These are phyloP conservation scores for Glaciozyma antarctica DNA, from an alignment of 768 basidiomycete species.

Conservation along the genomic window DNA sequence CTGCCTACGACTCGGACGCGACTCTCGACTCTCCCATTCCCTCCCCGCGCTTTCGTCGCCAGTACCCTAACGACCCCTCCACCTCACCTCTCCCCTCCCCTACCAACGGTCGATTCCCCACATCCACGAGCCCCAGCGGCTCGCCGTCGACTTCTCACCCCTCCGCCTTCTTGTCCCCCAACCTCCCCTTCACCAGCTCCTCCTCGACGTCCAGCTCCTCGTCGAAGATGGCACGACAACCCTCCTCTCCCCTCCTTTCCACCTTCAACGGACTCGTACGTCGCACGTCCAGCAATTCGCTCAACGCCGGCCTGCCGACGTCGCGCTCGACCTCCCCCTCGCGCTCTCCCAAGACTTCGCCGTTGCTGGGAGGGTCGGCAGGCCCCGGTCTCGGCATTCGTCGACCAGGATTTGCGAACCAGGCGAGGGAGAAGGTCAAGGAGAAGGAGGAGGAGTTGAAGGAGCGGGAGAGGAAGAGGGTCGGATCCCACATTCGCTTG, in stretches of 20 bases:
- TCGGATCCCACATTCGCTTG: slow-evolving; percentile 11
- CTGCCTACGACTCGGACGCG: slow-evolving; percentile 1
- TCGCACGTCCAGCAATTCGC: slow-evolving; percentile 12
- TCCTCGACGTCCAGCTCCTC: background rate
- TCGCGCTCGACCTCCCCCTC: background rate
- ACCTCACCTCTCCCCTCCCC: background rate
- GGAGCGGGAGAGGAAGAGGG: slow-evolving; percentile 13
- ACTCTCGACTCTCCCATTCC: slow-evolving; percentile 10
- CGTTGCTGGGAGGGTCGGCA: background rate
- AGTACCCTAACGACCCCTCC: slow-evolving; percentile 22
- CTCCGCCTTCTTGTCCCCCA: too few relatives aligned
- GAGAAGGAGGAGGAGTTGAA: slow-evolving; percentile 19
- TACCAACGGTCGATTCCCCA: too few relatives aligned
- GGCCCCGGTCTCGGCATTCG: background rate
- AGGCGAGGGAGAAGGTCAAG: slow-evolving; percentile 25
- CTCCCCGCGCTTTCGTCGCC: background rate
- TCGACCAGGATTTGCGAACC: slow-evolving; percentile 15
- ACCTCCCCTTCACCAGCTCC: background rate
- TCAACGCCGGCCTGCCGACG: slow-evolving; percentile 17
- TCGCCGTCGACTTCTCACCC: too few relatives aligned
- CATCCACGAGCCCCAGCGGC: too few relatives aligned
- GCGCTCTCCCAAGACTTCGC: background rate
- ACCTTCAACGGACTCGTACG: slow-evolving; percentile 23
- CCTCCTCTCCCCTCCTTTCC: slow-evolving; percentile 20
- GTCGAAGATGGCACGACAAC: slow-evolving; percentile 7